These are phyloP conservation scores for Cerrena zonata DNA, from an alignment of 1,284 basidiomycete genomes.

Conservation along the genomic window DNA sequence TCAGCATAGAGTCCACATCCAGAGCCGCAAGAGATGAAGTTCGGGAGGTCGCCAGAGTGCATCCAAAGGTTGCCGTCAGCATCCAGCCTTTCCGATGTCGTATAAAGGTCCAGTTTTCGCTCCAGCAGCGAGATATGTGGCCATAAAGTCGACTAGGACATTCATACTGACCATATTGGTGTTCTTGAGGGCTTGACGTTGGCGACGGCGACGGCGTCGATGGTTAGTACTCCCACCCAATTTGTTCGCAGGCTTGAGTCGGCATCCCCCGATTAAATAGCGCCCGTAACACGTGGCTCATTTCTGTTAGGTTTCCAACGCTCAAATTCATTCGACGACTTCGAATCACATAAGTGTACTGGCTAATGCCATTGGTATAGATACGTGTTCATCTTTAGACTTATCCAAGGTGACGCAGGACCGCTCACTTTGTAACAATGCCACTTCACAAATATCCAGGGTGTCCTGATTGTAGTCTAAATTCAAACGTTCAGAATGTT, in stretches of 20 bases:
- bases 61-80: conserved; percentile 26
- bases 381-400: no score
- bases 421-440: no score
- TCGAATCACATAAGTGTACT: no score
- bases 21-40: conserved; percentile 11
- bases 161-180: conserved; percentile 35
- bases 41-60: conserved; percentile 19
- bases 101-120: conserved; percentile 14
- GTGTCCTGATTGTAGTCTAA: no score
- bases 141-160: conserved; percentile 14
- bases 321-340: no score
- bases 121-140: conserved; percentile 15
- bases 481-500: no score
- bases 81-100: conserved; percentile 25
- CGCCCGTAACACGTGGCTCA: no score
- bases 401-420: no score
- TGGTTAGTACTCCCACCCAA: conserved; percentile 3
- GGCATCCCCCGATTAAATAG: neutral
- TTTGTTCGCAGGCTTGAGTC: neutral
- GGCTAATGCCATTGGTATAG: no score
- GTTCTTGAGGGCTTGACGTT: conserved; percentile 34
- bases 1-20: conserved; percentile 15
- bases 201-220: conserved; percentile 28
- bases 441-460: no score
- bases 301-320: no score